These are phyloP conservation scores for Mycena galericulata DNA, from an alignment of 768 basidiomycete genomes.

Conservation along the genomic window DNA sequence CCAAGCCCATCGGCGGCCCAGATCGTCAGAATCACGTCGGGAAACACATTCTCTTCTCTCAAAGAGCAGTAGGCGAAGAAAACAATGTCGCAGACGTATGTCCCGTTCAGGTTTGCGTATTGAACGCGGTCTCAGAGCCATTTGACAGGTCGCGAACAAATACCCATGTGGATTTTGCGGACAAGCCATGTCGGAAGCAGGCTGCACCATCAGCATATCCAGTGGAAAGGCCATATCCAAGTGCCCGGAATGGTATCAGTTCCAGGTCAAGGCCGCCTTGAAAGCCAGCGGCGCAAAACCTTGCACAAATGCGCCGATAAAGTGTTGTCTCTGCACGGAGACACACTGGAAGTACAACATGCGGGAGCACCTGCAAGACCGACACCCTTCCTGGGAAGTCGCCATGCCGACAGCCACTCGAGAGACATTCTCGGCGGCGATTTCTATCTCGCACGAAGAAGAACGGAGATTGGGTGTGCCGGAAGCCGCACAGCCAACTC, in stretches of 20 bases:
- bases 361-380: neutral
- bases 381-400: constrained; percentile 2
- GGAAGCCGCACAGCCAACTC: neutral
- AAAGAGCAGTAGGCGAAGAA: neutral
- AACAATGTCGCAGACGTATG: neutral
- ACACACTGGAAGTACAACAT: constrained; percentile 20
- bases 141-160: constrained; percentile 1
- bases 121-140: neutral
- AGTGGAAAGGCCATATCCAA: constrained; percentile 14
- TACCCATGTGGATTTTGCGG: constrained; percentile 20
- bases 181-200: neutral
- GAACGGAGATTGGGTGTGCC: neutral
- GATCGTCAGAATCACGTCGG: constrained; percentile 23
- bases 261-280: neutral
- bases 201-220: neutral
- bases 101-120: neutral
- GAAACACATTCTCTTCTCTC: constrained; percentile 7
- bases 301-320: constrained; percentile 11
- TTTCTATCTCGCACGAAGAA: neutral
- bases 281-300: constrained; percentile 9
- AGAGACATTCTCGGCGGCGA: neutral
- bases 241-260: neutral
- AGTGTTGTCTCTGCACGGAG: neutral
- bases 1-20: neutral
- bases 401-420: neutral